Evolutionary conservation across 2,329 filamentous ascomycete species (phyloP).

Genomic region (Alternaria dauci): DNA sequence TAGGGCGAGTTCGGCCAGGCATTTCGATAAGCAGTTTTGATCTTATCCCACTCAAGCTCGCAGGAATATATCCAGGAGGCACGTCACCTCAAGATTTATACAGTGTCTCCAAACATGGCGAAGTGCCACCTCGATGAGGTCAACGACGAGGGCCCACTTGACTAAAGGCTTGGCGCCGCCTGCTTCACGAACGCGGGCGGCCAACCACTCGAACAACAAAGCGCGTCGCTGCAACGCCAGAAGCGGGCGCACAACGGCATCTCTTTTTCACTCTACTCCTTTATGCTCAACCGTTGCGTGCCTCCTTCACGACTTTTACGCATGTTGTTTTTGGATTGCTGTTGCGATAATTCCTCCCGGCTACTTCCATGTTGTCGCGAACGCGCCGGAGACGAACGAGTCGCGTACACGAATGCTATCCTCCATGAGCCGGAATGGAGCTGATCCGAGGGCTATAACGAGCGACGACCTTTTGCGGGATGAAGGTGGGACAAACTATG

Average conservation of each 20-base stretch:
- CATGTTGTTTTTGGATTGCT: slow-evolving; percentile 13
- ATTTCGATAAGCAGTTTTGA: slow-evolving; percentile 23
- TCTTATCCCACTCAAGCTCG: neutral
- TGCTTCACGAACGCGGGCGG: slow-evolving; percentile 23
- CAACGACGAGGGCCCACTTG: slow-evolving; percentile 10
- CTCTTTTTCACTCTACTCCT: slow-evolving; percentile 21
- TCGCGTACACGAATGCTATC: slow-evolving; percentile 54
- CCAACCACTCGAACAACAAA: slow-evolving; percentile 40
- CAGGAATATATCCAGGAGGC: neutral
- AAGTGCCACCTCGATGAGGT: slow-evolving; percentile 19
- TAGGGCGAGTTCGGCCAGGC: slow-evolving; percentile 63
- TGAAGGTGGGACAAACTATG: neutral
- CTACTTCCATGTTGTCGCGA: slow-evolving; percentile 51
- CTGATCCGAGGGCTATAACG: slow-evolving; percentile 52
- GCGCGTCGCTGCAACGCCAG: slow-evolving; percentile 31
- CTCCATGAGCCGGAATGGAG: slow-evolving; percentile 47
- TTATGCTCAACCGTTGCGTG: slow-evolving; percentile 36
- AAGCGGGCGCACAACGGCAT: slow-evolving; percentile 17
- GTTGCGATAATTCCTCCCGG: slow-evolving; percentile 11
- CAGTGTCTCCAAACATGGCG: neutral
- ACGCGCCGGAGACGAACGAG: slow-evolving; percentile 49
- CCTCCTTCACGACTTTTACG: slow-evolving; percentile 8
- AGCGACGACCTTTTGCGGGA: slow-evolving; percentile 35
- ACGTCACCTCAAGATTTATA: neutral
- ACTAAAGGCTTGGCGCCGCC: slow-evolving; percentile 29